Evolutionary conservation across 345 rosid genomes (phyloP).

Genomic region (Salix koriyanagi): DNA sequence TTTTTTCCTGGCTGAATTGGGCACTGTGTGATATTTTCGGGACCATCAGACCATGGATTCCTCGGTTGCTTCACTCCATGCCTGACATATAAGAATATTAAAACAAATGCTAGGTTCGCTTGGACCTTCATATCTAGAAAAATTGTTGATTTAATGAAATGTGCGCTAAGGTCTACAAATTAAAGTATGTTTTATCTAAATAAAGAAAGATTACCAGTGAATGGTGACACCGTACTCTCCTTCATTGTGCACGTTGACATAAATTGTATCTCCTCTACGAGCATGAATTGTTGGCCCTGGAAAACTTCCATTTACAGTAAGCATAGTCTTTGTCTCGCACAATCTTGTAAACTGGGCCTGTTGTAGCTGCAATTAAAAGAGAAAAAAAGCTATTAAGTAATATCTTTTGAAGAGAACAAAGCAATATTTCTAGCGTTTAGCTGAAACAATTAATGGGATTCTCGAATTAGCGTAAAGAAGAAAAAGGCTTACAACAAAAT

Average conservation of each 20-base stretch:
- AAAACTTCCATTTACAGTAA: slow-evolving; percentile 30
- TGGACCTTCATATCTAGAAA: too few species aligned
- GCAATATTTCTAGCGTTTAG: not conserved
- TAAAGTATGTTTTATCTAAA: too few species aligned
- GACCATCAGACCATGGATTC: slow-evolving; percentile 95
- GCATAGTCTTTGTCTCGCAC: slow-evolving; percentile 31
- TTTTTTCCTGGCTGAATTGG: slow-evolving; percentile 70
- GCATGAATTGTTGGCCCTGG: slow-evolving; percentile 35
- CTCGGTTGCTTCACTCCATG: slow-evolving; percentile 64
- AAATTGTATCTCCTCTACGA: slow-evolving; percentile 37
- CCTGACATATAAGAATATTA: slow-evolving; percentile 10
- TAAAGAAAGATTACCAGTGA: slow-evolving; percentile 36
- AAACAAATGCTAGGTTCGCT: not conserved
- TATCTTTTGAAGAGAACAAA: too few species aligned
- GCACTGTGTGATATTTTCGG: slow-evolving; percentile 74
- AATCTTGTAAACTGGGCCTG: slow-evolving; percentile 28
- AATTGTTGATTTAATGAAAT: too few species aligned
- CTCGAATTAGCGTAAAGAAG: too few species aligned
- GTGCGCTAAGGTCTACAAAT: too few species aligned
- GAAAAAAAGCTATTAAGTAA: not conserved
- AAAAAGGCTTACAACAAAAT: slow-evolving; percentile 11
- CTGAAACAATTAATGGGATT: not conserved
- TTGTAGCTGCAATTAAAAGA: slow-evolving; percentile 18
- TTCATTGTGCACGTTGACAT: slow-evolving; percentile 43
- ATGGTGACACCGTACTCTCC: slow-evolving; percentile 45